These are phyloP conservation scores for Angomonas desouzai DNA, from an alignment of 208 protist genomes.

Conservation along the genomic window DNA sequence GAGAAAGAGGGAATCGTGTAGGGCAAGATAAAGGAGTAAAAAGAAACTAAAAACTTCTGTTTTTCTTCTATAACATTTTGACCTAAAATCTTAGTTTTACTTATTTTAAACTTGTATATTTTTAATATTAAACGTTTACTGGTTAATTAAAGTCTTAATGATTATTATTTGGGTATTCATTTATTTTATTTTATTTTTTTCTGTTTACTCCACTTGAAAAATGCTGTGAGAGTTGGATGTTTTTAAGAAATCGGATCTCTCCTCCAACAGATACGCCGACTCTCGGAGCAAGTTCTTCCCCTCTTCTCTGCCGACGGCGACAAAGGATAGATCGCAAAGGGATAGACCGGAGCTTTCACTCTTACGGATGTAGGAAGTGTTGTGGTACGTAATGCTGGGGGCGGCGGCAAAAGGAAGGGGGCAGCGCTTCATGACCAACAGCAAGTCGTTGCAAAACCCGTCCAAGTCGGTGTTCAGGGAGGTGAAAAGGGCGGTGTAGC, in stretches of 20 bases:
- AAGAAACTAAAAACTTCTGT: neutral
- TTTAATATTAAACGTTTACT: neutral
- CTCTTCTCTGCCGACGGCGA: constrained; percentile 59
- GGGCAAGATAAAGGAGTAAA: neutral
- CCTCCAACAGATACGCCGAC: constrained; percentile 45
- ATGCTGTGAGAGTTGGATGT: constrained; percentile 25
- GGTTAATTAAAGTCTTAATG: neutral
- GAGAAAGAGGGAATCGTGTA: constrained; percentile 9
- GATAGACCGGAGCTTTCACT: constrained; percentile 32
- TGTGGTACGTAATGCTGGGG: neutral
- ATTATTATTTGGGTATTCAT: no score
- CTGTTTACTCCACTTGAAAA: constrained; percentile 30
- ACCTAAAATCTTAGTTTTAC: constrained; percentile 1
- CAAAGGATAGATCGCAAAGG: constrained; percentile 73
- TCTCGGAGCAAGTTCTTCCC: constrained; percentile 70
- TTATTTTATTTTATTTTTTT: no score
- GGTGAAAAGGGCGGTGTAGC: constrained; percentile 1
- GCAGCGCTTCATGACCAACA: neutral
- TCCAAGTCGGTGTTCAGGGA: constrained; percentile 1
- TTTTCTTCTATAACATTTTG: neutral
- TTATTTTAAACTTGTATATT: no score
- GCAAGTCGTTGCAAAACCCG: neutral
- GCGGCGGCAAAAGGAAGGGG: neutral
- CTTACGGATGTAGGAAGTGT: neutral
- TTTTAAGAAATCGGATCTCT: constrained; percentile 8